Percentiles rank a stretch among this genome's conserved stretches.
These are phyloP conservation scores for Sporisorium scitamineum DNA, from an alignment of 1,284 basidiomycete species.

Conservation along the genomic window DNA sequence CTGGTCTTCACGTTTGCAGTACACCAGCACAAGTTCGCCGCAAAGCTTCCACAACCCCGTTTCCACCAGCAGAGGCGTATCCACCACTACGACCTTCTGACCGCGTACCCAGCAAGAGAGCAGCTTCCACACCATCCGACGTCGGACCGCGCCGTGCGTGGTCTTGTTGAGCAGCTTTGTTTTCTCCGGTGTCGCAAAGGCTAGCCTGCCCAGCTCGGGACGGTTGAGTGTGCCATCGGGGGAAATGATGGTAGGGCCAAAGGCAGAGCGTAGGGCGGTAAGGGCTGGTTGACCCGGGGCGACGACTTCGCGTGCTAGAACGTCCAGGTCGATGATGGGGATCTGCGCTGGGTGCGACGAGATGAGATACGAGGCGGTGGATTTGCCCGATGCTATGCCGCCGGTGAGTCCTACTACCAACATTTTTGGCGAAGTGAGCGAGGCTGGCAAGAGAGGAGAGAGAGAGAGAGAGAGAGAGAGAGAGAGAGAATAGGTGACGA, in stretches of 20 bases:
- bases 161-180: slow-evolving; percentile 83
- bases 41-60: slow-evolving; percentile 87
- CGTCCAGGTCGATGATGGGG: slow-evolving; percentile 90
- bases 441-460: too few species aligned
- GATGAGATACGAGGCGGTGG: slow-evolving; percentile 85
- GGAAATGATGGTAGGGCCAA: slow-evolving; percentile 77
- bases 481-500: not conserved
- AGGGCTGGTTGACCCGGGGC: slow-evolving; percentile 84
- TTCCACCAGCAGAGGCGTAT: slow-evolving; percentile 94
- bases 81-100: slow-evolving; percentile 82
- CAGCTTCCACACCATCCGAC: slow-evolving; percentile 80
- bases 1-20: slow-evolving; percentile 71
- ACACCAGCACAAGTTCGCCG: slow-evolving; percentile 86
- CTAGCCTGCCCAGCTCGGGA: slow-evolving; percentile 83
- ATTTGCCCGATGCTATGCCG: slow-evolving; percentile 90
- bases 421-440: slow-evolving; percentile 11
- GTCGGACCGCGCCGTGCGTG: slow-evolving; percentile 87
- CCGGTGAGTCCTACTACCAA: slow-evolving; percentile 91
- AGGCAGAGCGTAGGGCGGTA: slow-evolving; percentile 76
- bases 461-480: too few species aligned
- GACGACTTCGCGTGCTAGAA: slow-evolving; percentile 88
- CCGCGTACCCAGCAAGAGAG: slow-evolving; percentile 82
- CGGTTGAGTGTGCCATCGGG: slow-evolving; percentile 82
- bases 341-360: slow-evolving; percentile 74
- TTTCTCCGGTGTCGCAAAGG: slow-evolving; percentile 78